Base-by-base conservation (phyloP, 2,329 filamentous ascomycete species). In the Didymella sp. region DNA sequence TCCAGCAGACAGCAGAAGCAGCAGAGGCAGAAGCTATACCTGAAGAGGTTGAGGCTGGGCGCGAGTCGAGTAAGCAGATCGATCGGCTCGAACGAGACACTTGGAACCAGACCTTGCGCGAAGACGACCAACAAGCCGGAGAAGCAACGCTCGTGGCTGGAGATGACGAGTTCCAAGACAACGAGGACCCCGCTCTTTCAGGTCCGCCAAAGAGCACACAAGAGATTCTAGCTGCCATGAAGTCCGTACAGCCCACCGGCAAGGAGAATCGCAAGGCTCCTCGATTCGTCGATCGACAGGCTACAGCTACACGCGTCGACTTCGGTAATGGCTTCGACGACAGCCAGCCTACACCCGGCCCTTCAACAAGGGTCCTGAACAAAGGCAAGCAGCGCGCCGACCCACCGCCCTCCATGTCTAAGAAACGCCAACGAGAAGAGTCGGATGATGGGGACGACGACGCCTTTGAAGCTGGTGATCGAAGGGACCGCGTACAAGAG, bases 391-490 rank as follows among this genome's bases (percentile, higher is more conserved):
- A 75, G 64, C 64, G 69, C 50, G 55, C 65, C 21, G 61, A 63
- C 6, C 55, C 62, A 15, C 62, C 59, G n/a, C 53, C 74, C 51
- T 60, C 47, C 0, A 37, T 38, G 11, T 38, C 49, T 5, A 61
- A 64, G 59, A 70, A 71, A 57, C 59, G 68, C 45, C 46, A 48
- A 56, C 53, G 69, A 52, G n/a, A 19, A 35, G 42, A 47, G 6
- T 21, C 22, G 7, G 53, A 68, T 4, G 53, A 68, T 69, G 73
- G 71, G 11, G 63, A 67, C 2, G 71, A 67, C 2, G 76, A 76
- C 3, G 80, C 74, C 1, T 84, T 83, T 55, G 76, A 81, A 35
- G 69, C 68, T 2, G 73, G 77, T 46, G 66, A 66, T 6, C 77
- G 78, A 12, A 66, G 69, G 7, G 61, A 67, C 3, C 69, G 72